Evolutionary conservation across 2,329 filamentous ascomycete genomes (phyloP).

Genomic region (Ceratocystiopsis sp.): DNA sequence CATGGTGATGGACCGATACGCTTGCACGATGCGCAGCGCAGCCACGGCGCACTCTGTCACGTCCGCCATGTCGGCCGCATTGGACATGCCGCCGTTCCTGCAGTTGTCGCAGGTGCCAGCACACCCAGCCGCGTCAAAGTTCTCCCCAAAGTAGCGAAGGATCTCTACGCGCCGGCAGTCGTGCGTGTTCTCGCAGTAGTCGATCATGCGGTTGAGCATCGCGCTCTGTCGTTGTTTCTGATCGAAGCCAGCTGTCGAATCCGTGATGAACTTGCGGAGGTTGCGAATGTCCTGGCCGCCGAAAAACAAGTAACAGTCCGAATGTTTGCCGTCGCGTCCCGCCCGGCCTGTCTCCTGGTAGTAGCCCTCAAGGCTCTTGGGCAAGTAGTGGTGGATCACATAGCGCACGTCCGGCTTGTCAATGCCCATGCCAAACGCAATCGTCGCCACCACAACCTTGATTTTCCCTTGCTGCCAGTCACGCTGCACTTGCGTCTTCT

Average conservation of each 20-base stretch:
- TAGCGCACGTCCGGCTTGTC: conserved; percentile 95
- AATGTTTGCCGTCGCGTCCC: conserved; percentile 73
- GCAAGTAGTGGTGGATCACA: conserved; percentile 82
- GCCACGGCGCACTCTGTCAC: conserved; percentile 58
- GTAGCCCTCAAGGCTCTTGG: conserved; percentile 92
- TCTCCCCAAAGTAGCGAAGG: conserved; percentile 85
- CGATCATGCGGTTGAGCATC: conserved; percentile 72
- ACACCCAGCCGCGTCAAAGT: conserved; percentile 57
- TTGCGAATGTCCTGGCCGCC: conserved; percentile 58
- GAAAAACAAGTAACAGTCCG: conserved; percentile 83
- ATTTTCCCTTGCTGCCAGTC: conserved; percentile 66
- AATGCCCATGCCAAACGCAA: conserved; percentile 99
- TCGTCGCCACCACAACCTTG: conserved; percentile 91
- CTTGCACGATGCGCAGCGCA: conserved; percentile 51
- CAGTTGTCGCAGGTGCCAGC: conserved; percentile 77
- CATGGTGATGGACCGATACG: conserved; percentile 48
- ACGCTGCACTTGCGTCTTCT: conserved; percentile 56
- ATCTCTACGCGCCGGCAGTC: conserved; percentile 82
- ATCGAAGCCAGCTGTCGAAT: conserved; percentile 55
- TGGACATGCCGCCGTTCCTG: conserved; percentile 34
- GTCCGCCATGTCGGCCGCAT: conserved; percentile 56
- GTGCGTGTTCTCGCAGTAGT: conserved; percentile 76
- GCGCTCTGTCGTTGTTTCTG: conserved; percentile 71
- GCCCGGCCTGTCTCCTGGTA: conserved; percentile 96
- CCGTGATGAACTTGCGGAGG: conserved; percentile 65